These are phyloP conservation scores for Castanea crenata DNA, from an alignment of 306 rosid genomes.

Conservation along the genomic window DNA sequence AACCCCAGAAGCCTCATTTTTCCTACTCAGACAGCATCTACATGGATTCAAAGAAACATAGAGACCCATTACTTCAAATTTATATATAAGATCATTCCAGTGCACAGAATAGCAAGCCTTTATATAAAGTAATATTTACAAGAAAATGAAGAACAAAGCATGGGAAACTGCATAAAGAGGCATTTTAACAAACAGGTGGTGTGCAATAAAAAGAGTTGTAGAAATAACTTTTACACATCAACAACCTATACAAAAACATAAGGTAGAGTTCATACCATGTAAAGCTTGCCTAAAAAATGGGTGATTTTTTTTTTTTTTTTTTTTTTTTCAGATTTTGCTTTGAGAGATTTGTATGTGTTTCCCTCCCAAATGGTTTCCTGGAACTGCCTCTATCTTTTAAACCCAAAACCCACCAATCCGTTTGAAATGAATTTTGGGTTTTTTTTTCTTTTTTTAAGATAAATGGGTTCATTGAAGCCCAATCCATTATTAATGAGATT, in stretches of 20 bases:
- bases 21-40: neutral
- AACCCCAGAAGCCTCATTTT: constrained; percentile 3
- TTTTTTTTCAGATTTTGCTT: neutral
- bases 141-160: neutral
- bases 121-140: neutral
- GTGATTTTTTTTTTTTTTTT: neutral
- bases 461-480: neutral
- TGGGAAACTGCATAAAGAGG: neutral
- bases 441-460: neutral
- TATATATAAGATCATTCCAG: neutral
- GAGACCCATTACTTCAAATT: neutral
- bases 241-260: neutral
- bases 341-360: neutral
- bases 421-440: neutral
- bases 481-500: neutral
- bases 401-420: neutral
- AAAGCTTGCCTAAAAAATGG: neutral
- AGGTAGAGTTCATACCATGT: neutral
- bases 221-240: neutral
- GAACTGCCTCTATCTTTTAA: neutral
- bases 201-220: neutral
- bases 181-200: neutral
- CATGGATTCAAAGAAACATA: neutral
- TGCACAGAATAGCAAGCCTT: neutral
- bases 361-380: neutral